Evolutionary conservation across 2,329 filamentous ascomycete genomes (phyloP).

Genomic region (Cryphonectria nitschkei): DNA sequence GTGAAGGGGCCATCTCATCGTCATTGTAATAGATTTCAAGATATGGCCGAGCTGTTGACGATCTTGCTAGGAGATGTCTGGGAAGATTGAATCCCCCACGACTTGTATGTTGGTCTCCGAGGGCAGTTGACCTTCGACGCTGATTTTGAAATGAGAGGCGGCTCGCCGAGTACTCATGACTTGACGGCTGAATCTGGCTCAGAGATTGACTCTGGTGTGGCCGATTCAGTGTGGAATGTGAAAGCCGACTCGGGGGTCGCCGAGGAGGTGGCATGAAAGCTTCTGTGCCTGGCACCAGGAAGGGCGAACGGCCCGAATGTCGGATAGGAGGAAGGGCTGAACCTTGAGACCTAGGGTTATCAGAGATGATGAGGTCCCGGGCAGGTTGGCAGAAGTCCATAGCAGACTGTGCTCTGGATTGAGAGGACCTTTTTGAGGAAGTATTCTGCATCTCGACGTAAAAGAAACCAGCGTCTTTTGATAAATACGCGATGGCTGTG

Average conservation of each 20-base stretch:
- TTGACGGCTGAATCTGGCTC: neutral
- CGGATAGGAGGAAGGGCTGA: neutral
- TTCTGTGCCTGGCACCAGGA: neutral
- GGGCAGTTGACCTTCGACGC: too few species aligned
- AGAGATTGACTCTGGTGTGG: neutral
- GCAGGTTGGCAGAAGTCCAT: neutral
- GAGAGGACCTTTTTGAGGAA: neutral
- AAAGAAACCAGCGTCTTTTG: conserved; percentile 11
- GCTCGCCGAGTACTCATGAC: neutral
- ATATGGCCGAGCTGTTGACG: neutral
- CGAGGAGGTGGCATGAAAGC: neutral
- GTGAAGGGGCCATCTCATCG: neutral
- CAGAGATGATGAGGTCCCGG: too few species aligned
- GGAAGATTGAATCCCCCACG: neutral
- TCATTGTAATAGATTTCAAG: neutral
- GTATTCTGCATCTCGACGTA: neutral
- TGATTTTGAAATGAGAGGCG: neutral
- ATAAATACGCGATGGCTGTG: conserved; percentile 20
- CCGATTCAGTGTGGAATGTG: too few species aligned
- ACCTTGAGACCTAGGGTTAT: neutral
- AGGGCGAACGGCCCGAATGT: neutral
- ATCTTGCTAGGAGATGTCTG: neutral
- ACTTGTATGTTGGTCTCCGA: neutral
- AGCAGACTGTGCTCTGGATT: neutral
- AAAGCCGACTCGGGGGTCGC: neutral